phyloP scores from a whole-genome alignment of 352 stramenopile genomes.

The Phytophthora sojae region DNA sequence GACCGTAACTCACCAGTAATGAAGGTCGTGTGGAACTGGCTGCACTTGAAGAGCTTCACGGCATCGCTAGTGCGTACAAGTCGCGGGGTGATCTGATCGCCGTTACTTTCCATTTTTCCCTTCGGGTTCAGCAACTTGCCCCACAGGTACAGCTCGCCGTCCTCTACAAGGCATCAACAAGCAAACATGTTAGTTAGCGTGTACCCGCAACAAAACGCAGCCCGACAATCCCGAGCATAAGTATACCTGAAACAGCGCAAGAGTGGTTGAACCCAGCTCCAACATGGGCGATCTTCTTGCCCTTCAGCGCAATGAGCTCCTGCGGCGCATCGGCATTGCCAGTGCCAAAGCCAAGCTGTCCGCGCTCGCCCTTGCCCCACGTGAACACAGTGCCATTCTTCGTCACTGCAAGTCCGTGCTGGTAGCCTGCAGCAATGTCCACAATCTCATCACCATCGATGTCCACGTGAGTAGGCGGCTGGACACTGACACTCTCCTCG shows the following conservation, averaged over 20 bases:
- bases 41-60: constrained; percentile 76
- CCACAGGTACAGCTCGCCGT: constrained; percentile 87
- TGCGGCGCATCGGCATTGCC: constrained; percentile 78
- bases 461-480: constrained; percentile 57
- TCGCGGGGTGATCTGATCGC: constrained; percentile 78
- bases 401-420: constrained; percentile 81
- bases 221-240: neutral
- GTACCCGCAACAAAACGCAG: neutral
- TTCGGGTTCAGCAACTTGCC: constrained; percentile 84
- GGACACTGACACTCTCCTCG: constrained; percentile 69
- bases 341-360: constrained; percentile 81
- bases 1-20: constrained; percentile 61
- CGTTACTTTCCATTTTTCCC: constrained; percentile 62
- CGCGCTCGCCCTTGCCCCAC: constrained; percentile 87
- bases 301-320: constrained; percentile 81
- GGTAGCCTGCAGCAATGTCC: constrained; percentile 78
- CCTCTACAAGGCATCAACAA: constrained; percentile 37
- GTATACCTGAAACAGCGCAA: constrained; percentile 61
- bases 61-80: constrained; percentile 74
- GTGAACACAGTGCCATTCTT: constrained; percentile 75
- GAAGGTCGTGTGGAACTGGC: constrained; percentile 87
- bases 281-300: constrained; percentile 67
- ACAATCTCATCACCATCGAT: constrained; percentile 75
- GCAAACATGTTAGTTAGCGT: constrained; percentile 1
- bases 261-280: constrained; percentile 88